These are phyloP conservation scores for Hygrophoropsis aurantiaca DNA, from an alignment of 768 basidiomycete genomes.

Conservation along the genomic window DNA sequence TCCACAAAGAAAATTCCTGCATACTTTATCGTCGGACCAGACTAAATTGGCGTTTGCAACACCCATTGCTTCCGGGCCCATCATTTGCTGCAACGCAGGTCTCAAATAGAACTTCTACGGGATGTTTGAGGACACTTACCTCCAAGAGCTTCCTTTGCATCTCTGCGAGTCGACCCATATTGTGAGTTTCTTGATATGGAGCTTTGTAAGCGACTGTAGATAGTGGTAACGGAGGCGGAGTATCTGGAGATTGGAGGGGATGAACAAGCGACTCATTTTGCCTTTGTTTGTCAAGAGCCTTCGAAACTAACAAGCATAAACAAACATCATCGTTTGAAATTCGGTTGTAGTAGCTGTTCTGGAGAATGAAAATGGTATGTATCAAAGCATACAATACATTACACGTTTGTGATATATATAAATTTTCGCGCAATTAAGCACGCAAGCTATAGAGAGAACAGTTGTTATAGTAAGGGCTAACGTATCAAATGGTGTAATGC, in stretches of 20 bases:
- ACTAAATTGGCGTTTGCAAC: conserved; percentile 88
- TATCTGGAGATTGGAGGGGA: no score
- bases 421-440: conserved; percentile 1
- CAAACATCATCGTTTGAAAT: conserved; percentile 6
- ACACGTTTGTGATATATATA: conserved; percentile 2
- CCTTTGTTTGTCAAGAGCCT: conserved; percentile 24
- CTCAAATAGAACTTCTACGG: neutral
- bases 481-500: conserved; percentile 16
- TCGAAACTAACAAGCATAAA: conserved; percentile 25
- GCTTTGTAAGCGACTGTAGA: no score
- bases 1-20: conserved; percentile 96
- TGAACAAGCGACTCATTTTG: no score
- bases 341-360: neutral
- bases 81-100: conserved; percentile 80
- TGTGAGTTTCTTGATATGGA: conserved; percentile 16
- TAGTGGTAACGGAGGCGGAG: no score
- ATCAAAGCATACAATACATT: conserved; percentile 13
- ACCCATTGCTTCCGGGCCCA: conserved; percentile 99
- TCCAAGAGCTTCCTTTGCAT: conserved; percentile 93
- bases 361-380: neutral
- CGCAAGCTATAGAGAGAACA: neutral
- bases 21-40: conserved; percentile 97
- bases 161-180: conserved; percentile 93
- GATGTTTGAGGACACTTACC: conserved; percentile 34
- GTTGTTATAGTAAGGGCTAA: conserved; percentile 16